Base-by-base conservation (phyloP, 1,284 basidiomycete species). In the Sporisorium exsertum region DNA sequence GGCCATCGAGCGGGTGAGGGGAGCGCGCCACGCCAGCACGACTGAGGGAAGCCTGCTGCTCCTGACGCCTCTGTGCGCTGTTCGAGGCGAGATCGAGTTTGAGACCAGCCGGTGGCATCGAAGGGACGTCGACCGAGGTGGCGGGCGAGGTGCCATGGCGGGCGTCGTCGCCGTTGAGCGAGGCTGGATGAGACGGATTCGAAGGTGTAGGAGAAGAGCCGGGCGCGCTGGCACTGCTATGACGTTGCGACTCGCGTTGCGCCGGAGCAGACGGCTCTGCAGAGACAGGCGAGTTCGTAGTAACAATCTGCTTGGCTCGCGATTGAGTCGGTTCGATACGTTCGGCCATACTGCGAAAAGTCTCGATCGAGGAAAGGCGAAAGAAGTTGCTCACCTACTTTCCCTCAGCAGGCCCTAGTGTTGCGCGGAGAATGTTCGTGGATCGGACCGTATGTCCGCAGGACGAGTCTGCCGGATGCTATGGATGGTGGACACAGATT, bases 71-170 rank as follows among this genome's bases (percentile, higher is more conserved):
- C 18, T 66, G 69, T 15, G 59, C 51, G 13, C 43, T 20, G 64
- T n/a, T 45, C 1, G 57, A 22, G 10, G 37, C 27, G 9, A 64
- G 66, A 51, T 73, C 65, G 46, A 73, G 60, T 35, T 73, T 68
- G 24, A 73, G 54, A 2, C 65, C 71, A 3, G 65, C 35, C 24
- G 60, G 51, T 12, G 65, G 57, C 50, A 51, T 24, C 2, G 71
- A 59, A 3, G 64, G 46, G 27, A 53, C 64, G 27, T 73, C 71
- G 24, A 66, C 60, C 35, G 71, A 68, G 6, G 71, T 68, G 45
- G 65, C 64, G 20, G 71, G 71, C 16, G 71, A 73, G 4, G 65
- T 73, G 35, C 71, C 65, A 24, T 66, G 71, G 18, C 72, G 52
- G 5, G 56, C 66, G 40, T 72, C 69, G 51, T 72, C 69, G 12